Evolutionary conservation across 371 early-diverging fungal genomes (phyloP), one percentile per base, ranked within the genome.

Genomic region (Choanephora cucurbitarum): DNA sequence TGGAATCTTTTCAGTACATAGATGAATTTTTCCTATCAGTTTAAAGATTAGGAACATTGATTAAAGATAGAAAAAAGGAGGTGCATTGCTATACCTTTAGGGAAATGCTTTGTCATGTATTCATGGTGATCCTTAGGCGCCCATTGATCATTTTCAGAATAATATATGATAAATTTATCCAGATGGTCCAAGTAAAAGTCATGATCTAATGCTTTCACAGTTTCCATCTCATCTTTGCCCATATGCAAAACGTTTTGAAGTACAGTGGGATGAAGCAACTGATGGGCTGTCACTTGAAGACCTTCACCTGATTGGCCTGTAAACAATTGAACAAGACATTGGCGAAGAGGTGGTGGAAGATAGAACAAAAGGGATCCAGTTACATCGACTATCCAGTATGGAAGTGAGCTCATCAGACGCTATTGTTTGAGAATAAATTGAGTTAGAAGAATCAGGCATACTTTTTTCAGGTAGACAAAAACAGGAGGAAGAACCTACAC

Each of bases 141-240:
- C 95, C 95, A 94, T 24, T 75, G 62, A 52, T 94, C 95, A 40
- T 73, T 73, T 14, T 66, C 67, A 10, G 92, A 91, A 62, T 90
- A 94, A 58, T 92, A 94, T 56, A 93, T 81, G 46, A 91, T 77
- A 44, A 90, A 85, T 57, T 88, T 90, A 33, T 81, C 72, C 0
- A 81, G 73, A 58, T 85, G 72, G 22, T 66, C 58, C 6, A 64
- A 49, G 50, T 91, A 84, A 57, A 87, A 73, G 21, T 82, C 83
- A 42, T 74, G 73, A 49, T 93, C 89, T 51, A 93, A 70, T 21
- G 68, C 79, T 22, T 58, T 66, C 22, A 94, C 88, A 28, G 66
- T 49, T 32, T 76, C 75, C 92, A 94, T 91, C 58, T 94, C 95
- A 34, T 81, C 71, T 1, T 68, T 59, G 0, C 90, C 93, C 80